Evolutionary conservation across 1,284 basidiomycete genomes (phyloP), one percentile per base, ranked within the genome.

Genomic region (Agroathelia rolfsii): DNA sequence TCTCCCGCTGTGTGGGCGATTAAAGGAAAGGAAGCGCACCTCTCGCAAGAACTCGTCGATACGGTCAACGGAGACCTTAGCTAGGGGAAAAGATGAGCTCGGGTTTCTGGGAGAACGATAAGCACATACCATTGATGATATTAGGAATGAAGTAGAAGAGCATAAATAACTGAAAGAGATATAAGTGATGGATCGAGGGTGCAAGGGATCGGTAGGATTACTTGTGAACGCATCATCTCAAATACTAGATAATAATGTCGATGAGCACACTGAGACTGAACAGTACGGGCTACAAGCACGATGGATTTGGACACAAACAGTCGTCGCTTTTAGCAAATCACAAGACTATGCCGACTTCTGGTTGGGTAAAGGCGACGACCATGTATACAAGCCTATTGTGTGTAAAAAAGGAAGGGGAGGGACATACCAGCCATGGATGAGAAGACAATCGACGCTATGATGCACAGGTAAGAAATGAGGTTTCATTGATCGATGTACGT

Each of bases 31-130:
- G n/a, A n/a, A n/a, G n/a, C n/a, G n/a, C n/a, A n/a, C n/a, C n/a
- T n/a, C n/a, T n/a, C n/a, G n/a, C n/a, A n/a, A n/a, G 43, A 63
- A 64, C 15, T 51, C 49, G 42, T 59, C 51, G 25, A 63, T 46
- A 33, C 62, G 60, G 29, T 53, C 45, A n/a, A 65, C 29, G 2
- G 62, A 62, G 3, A 64, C 62, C 33, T 55, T 56, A 51, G 43
- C 37, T 56, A 41, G 8, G 56, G 24, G 11, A 51, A 32, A 3
- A 46, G 49, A 24, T 35, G 53, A 25, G 46, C 46, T 37, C 53
- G 50, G 26, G 53, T 50, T 48, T 51, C 42, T 26, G 51, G 49
- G 40, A 42, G 53, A 41, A 46, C 36, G 7, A 7, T 16, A 25
- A 28, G 22, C 34, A 21, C 25, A 32, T 25, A 38, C 50, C 48